phyloP scores from a whole-genome alignment of 23 red algal species.

The Gracilaria caudata region DNA sequence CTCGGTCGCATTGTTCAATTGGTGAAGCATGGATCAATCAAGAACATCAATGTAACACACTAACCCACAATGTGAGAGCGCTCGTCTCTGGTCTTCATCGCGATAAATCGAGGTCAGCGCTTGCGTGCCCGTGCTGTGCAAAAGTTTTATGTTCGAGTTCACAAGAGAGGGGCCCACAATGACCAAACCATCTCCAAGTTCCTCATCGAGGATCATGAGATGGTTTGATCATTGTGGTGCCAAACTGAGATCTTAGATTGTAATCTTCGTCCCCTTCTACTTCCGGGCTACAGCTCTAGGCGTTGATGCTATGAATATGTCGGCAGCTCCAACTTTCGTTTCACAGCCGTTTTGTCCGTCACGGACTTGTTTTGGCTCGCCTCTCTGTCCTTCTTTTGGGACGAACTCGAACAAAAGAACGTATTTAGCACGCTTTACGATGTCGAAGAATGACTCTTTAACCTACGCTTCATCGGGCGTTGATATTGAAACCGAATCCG shows the following conservation, averaged over 20 bases:
- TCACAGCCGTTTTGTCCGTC: background rate
- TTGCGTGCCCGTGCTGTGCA: no score
- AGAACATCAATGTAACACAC: background rate
- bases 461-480: conserved; percentile 83
- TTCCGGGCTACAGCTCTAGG: background rate
- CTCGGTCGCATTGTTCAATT: background rate
- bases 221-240: no score
- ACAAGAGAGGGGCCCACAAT: background rate
- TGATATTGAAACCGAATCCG: conserved; percentile 74
- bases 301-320: background rate
- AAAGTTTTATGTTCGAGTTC: background rate
- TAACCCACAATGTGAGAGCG: no score
- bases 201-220: no score
- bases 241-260: background rate
- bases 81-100: no score
- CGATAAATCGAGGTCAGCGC: no score
- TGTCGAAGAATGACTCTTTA: background rate
- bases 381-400: background rate
- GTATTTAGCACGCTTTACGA: background rate
- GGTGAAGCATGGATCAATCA: background rate
- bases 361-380: background rate
- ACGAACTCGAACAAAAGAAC: background rate
- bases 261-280: background rate
- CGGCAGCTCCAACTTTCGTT: background rate
- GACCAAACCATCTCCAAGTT: background rate